Conservation (phyloP, 306 rosid species). For the Boehmeria nivea region DNA sequence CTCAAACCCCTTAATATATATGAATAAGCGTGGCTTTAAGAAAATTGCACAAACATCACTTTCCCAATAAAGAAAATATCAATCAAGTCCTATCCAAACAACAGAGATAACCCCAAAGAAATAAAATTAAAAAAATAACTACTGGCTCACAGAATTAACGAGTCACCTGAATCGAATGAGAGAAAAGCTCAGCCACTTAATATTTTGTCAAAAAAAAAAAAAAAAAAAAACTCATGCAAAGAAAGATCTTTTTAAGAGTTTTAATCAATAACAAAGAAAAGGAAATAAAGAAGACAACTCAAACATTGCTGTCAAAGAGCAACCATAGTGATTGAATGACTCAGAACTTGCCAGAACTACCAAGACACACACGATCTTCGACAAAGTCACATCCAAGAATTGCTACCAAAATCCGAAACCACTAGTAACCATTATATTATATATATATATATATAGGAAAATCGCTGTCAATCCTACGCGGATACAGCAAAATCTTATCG, state of each 20-base stretch:
- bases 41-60: too few relatives aligned
- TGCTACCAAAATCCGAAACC: too few relatives aligned
- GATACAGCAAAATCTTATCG: conserved; percentile 21
- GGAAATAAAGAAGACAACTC: background rate
- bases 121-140: background rate
- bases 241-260: too few relatives aligned
- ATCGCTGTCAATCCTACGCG: conserved; percentile 30
- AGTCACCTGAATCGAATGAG: background rate
- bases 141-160: background rate
- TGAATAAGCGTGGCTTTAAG: too few relatives aligned
- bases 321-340: conserved; percentile 8
- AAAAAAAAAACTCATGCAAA: background rate
- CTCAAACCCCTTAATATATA: too few relatives aligned
- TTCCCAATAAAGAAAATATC: too few relatives aligned
- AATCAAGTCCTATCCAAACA: too few relatives aligned
- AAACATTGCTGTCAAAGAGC: conserved; percentile 14
- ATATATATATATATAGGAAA: conserved; percentile 8
- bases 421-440: too few relatives aligned
- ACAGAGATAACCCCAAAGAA: too few relatives aligned
- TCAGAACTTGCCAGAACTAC: background rate
- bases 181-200: background rate
- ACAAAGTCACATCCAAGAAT: conserved; percentile 2
- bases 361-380: conserved; percentile 19
- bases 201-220: background rate
- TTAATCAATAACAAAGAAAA: too few relatives aligned